Evolutionary conservation across 2,329 filamentous ascomycete species (phyloP).

Genomic region (Apiospora phragmitis): DNA sequence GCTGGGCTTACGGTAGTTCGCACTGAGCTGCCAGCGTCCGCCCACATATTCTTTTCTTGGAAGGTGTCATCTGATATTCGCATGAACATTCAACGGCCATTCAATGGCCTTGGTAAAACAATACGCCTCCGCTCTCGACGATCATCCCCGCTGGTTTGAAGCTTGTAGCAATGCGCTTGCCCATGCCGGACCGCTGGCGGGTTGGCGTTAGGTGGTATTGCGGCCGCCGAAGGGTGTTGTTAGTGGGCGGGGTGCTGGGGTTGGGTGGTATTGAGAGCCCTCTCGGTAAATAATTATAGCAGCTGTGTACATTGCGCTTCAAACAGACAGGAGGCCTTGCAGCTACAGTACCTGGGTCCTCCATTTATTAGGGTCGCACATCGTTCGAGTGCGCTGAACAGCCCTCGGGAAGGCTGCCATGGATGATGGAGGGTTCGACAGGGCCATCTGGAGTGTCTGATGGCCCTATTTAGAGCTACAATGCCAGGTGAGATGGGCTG

Average conservation of each 20-base stretch:
- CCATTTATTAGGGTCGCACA: neutral
- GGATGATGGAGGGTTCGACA: neutral
- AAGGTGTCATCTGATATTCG: slow-evolving; percentile 5
- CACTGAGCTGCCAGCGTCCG: neutral
- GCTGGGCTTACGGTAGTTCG: neutral
- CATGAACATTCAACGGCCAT: neutral
- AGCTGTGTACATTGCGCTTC: neutral
- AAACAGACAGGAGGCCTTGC: neutral
- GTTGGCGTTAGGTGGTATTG: neutral
- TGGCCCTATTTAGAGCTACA: neutral
- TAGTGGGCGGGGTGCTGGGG: neutral
- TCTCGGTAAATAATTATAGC: neutral
- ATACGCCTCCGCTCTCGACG: neutral
- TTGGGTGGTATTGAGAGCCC: neutral
- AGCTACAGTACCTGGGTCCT: neutral
- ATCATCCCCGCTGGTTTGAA: slow-evolving; percentile 7
- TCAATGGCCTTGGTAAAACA: slow-evolving; percentile 2
- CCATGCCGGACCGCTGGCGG: neutral
- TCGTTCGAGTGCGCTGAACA: neutral
- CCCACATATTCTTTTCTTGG: neutral
- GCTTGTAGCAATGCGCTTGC: neutral
- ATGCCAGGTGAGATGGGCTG: neutral
- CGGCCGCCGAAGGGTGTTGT: neutral
- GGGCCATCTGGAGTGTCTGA: neutral
- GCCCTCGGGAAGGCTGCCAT: neutral